A percentile compares a stretch with the other conserved stretches of the same genome.
phyloP scores from a whole-genome alignment of 225 moss, liverwort and hornwort species.

The Marchantia paleacea region DNA sequence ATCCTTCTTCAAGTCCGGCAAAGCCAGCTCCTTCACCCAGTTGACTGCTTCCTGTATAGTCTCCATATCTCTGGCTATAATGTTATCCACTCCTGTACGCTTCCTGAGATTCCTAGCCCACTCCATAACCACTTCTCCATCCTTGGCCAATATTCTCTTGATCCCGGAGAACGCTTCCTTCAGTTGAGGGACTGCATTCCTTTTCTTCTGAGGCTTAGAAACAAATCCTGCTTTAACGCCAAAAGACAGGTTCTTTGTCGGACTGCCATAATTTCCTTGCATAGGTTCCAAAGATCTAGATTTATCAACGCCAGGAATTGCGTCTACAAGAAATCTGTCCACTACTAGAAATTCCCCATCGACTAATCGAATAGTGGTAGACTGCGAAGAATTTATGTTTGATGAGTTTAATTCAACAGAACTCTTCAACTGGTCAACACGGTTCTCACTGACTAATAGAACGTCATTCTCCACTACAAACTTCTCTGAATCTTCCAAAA shows the following conservation, averaged over 20 bases:
- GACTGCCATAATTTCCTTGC: background rate
- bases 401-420: background rate
- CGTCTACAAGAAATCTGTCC: background rate
- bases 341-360: background rate
- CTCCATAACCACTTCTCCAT: constrained; percentile 39
- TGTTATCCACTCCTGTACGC: constrained; percentile 34
- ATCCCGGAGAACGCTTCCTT: constrained; percentile 8
- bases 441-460: background rate
- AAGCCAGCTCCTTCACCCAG: constrained; percentile 22
- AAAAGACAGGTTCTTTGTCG: background rate
- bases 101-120: constrained; percentile 38
- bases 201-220: constrained; percentile 5
- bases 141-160: constrained; percentile 36
- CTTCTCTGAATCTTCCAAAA: background rate
- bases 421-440: background rate
- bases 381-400: background rate
- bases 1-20: constrained; percentile 48
- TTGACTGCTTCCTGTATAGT: constrained; percentile 36
- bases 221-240: constrained; percentile 1
- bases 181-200: background rate
- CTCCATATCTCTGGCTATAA: constrained; percentile 40
- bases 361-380: background rate
- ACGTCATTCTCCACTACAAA: background rate
- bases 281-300: background rate
- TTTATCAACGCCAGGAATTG: background rate